These are phyloP conservation scores for Amanita exitialis DNA, from an alignment of 768 basidiomycete genomes.

Conservation along the genomic window DNA sequence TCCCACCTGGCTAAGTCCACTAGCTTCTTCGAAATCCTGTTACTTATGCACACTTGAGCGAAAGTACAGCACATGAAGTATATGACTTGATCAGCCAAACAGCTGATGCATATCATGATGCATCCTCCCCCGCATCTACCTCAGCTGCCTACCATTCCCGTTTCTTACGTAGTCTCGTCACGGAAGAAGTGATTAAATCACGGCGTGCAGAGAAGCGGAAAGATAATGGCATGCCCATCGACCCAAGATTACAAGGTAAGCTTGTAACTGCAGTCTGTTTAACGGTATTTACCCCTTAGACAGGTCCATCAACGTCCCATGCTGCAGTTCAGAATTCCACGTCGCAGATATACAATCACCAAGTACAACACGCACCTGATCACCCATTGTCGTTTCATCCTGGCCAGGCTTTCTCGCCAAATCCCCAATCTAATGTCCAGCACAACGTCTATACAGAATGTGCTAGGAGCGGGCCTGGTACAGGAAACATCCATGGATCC, in stretches of 20 bases:
- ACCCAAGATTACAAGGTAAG: constrained; percentile 48
- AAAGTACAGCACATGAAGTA: constrained; percentile 54
- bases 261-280: constrained; percentile 5
- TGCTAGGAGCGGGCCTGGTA: constrained; percentile 5
- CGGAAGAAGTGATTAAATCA: constrained; percentile 48
- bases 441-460: background rate
- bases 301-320: constrained; percentile 17
- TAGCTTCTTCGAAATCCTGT: constrained; percentile 65
- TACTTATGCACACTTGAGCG: constrained; percentile 45
- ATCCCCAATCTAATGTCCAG: constrained; percentile 15
- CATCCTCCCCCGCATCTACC: constrained; percentile 54
- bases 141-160: constrained; percentile 72
- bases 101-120: constrained; percentile 72
- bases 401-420: constrained; percentile 24
- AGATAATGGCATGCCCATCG: constrained; percentile 35
- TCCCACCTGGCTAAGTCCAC: constrained; percentile 1
- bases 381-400: constrained; percentile 32
- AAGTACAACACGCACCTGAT: constrained; percentile 22
- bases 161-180: constrained; percentile 63
- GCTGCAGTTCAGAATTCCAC: constrained; percentile 18
- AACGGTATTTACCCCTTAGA: constrained; percentile 6
- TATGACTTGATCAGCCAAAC: constrained; percentile 56
- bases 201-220: constrained; percentile 32
- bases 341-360: constrained; percentile 26
- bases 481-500: constrained; percentile 6